Base-by-base conservation (phyloP, 257 asterid genomes). In the Plantago elongata region DNA sequence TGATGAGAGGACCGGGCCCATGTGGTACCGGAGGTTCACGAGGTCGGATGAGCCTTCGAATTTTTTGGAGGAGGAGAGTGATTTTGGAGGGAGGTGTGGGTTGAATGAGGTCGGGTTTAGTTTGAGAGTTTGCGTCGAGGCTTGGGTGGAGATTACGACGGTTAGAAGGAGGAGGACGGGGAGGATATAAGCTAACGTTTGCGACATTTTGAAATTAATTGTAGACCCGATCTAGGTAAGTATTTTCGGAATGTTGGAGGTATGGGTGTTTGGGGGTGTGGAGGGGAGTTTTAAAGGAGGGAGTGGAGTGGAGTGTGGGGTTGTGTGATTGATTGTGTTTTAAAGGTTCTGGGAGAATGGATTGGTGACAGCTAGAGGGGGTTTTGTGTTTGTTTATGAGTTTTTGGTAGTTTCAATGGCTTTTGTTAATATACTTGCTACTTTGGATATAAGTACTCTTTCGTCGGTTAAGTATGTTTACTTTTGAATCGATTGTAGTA, bases 1-100 rank as follows among this genome's bases (percentile, higher is more conserved):
- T 0, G 97, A 85, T 0, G 97, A 85, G 43, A 90, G 75, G 1
- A 90, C 95, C 0, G 97, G 97, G 11, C 97, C 97, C 97, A 90
- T 90, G 76, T 90, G 97, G 85, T 90, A 90, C 0, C 93, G 93
- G 60, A 90, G 93, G 10, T 82, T 64, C 8, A 90, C 94, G 0
- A 87, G 74, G 57, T 87, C 51, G 8, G 97, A 90, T 0, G 97
- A 90, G 40, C 97, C 97, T 63, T 90, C 97, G 66, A 62, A 90
- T 59, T 69, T 87, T 44, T 87, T 77, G n/a, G 96, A 85, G 45
- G 78, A 17, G 22, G 90, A 45, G 16, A 89, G 67, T 13, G 82
- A 66, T 11, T 62, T 74, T 13, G 83, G 72, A 0, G 95, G 87
- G 0, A 86, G 70, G 60, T 69, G 65, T 22, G 91, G 95, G 65